A percentile compares a stretch with the other conserved stretches of the same genome.
phyloP scores from a whole-genome alignment of 495 filamentous ascomycete species.

The Apiosordaria backusii region DNA sequence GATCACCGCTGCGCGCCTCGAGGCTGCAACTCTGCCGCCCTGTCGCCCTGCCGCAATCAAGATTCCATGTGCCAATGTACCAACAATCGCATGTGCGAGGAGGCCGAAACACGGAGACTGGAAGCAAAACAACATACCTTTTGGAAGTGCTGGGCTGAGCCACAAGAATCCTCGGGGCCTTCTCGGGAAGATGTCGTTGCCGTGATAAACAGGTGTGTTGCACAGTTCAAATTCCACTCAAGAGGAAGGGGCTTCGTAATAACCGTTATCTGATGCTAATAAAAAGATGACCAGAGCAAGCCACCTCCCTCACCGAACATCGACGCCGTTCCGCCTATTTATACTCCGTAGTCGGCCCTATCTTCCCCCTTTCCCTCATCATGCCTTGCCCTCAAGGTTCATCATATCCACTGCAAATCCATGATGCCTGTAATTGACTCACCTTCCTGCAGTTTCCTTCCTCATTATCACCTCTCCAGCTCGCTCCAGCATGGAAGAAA shows the following conservation, averaged over 20 bases:
- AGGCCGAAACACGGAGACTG: background rate
- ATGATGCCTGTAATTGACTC: background rate
- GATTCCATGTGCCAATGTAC: background rate
- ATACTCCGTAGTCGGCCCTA: background rate
- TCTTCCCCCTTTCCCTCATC: background rate
- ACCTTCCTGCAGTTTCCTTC: too few species aligned
- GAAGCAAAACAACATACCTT: slow-evolving; percentile 1
- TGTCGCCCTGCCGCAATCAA: background rate
- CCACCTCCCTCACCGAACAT: background rate
- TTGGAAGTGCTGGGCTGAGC: background rate
- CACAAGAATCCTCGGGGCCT: background rate
- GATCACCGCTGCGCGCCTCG: background rate
- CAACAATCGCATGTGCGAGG: background rate
- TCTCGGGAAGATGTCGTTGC: background rate
- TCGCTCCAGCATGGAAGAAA: background rate
- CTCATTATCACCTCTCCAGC: background rate
- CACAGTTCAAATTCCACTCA: background rate
- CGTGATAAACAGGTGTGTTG: background rate
- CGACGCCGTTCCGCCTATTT: background rate
- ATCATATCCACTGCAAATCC: background rate
- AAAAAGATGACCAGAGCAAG: background rate
- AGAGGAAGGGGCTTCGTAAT: background rate
- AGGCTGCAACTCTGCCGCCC: background rate
- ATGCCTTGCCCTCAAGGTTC: background rate
- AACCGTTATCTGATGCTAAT: background rate